Base-by-base conservation (phyloP, 306 rosid genomes). In the Fagus crenata region DNA sequence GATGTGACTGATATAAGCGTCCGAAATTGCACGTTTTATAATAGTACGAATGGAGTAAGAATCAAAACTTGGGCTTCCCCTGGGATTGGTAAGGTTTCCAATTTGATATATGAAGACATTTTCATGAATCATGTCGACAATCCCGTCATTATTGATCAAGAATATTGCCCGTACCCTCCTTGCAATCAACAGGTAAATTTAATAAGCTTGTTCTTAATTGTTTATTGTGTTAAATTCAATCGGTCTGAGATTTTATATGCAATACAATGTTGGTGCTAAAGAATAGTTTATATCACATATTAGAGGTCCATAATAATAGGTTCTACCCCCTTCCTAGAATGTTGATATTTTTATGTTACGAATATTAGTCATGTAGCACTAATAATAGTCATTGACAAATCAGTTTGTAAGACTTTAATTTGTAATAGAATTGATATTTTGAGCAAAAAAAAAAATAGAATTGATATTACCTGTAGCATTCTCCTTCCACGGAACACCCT, bases 21-120 rank as follows among this genome's bases (percentile, higher is more conserved):
- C 22, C 80, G 41, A 53, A 81, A 89, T 41, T 86, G 93, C 75
- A 89, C 82, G 0, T 80, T 90, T 11, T 17, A 1, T 4, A 81
- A 79, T 3, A 87, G 96, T 0, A 53, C 37, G 5, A 36, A 87
- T 80, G 97, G 96, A 49, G 53, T 89, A 59, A 83, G 93, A 75
- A 89, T 92, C 72, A 92, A 92, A 72, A 74, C 97, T 4, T 89
- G 96, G 96, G 87, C 90, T 5, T 0, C 70, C 32, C 73, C 86
- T 9, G 49, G 75, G 35, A 53, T 37, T 18, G 37, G 76, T 5
- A 49, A 7, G 7, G 96, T 73, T 75, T 83, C 67, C 4, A 71
- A 82, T 63, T 8, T 92, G 54, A 3, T 53, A 3, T 92, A 77
- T 59, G 74, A 92, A 60, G 86, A 92, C 74, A 84, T 92, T 60